Evolutionary conservation across 305 asterid genomes (phyloP).

Genomic region (Fraxinus sp.): DNA sequence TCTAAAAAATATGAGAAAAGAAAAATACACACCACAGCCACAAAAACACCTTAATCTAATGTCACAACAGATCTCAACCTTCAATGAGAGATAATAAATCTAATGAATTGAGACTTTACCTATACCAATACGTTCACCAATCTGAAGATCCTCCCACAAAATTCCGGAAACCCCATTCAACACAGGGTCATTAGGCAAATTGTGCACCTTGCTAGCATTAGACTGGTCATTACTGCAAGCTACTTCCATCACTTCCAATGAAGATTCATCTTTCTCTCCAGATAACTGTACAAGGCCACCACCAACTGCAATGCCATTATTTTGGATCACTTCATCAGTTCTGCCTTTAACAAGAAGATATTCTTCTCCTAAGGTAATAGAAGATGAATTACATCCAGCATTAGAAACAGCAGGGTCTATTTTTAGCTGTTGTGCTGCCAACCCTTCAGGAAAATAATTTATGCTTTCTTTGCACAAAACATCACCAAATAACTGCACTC

Average conservation of each 20-base stretch:
- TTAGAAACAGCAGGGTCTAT: slow-evolving; percentile 13
- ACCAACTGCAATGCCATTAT: slow-evolving; percentile 25
- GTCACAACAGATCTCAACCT: slow-evolving; percentile 17
- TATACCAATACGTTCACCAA: slow-evolving; percentile 94
- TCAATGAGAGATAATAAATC: slow-evolving; percentile 18
- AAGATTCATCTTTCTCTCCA: slow-evolving; percentile 25
- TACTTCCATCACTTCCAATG: slow-evolving; percentile 29
- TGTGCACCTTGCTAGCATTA: slow-evolving; percentile 36
- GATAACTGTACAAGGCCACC: slow-evolving; percentile 31
- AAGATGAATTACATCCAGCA: slow-evolving; percentile 32
- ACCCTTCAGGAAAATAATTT: slow-evolving; percentile 33
- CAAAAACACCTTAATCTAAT: not conserved
- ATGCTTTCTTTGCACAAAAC: slow-evolving; percentile 24
- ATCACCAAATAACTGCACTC: slow-evolving; percentile 36
- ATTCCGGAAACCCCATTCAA: slow-evolving; percentile 82
- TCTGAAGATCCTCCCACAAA: slow-evolving; percentile 95
- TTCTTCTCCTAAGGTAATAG: slow-evolving; percentile 36
- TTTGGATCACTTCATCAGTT: slow-evolving; percentile 34
- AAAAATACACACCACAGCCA: not conserved
- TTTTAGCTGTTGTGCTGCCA: slow-evolving; percentile 37
- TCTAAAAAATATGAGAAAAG: not conserved
- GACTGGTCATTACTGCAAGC: slow-evolving; percentile 37
- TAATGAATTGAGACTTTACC: slow-evolving; percentile 46
- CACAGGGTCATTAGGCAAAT: slow-evolving; percentile 55
- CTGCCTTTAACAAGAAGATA: slow-evolving; percentile 27